Percentiles rank a stretch among this genome's conserved stretches.
These are phyloP conservation scores for Saccharomycopsis amapae DNA, from an alignment of 805 yeast genomes.

Conservation along the genomic window DNA sequence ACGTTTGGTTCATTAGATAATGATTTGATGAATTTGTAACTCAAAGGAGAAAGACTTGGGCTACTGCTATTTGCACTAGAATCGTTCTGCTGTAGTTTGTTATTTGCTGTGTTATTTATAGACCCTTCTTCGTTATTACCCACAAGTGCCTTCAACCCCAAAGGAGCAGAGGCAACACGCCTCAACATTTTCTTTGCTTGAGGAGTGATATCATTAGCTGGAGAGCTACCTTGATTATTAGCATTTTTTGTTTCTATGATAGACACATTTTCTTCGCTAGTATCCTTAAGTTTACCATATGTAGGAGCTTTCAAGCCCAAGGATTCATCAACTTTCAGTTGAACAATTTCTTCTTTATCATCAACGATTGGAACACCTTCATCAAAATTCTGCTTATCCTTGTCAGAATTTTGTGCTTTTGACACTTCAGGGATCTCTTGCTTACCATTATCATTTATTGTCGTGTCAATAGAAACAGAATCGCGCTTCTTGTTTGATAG, in stretches of 20 bases:
- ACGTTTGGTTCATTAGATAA: constrained; percentile 18
- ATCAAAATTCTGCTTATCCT: constrained; percentile 11
- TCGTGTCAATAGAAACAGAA: not conserved
- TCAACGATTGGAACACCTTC: constrained; percentile 14
- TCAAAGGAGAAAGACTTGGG: not conserved
- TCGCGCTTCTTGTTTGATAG: constrained; percentile 21
- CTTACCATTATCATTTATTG: constrained; percentile 29
- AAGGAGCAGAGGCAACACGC: constrained; percentile 82
- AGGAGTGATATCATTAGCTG: not conserved
- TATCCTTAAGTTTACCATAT: constrained; percentile 16
- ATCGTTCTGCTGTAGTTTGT: not conserved
- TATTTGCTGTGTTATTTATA: not conserved
- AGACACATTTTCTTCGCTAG: not conserved
- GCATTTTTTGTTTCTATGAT: constrained; percentile 4
- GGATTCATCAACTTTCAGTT: not conserved
- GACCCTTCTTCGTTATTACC: constrained; percentile 16
- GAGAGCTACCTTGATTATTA: not conserved
- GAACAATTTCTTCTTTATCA: not conserved
- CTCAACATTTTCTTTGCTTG: constrained; percentile 34
- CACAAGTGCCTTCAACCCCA: constrained; percentile 41
- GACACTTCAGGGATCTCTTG: constrained; percentile 26
- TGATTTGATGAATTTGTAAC: constrained; percentile 6
- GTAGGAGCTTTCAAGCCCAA: constrained; percentile 19
- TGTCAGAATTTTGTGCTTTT: not conserved
- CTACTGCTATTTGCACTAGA: not conserved